Base-by-base conservation (phyloP, 2,329 filamentous ascomycete species). In the Botrytis cinerea region DNA sequence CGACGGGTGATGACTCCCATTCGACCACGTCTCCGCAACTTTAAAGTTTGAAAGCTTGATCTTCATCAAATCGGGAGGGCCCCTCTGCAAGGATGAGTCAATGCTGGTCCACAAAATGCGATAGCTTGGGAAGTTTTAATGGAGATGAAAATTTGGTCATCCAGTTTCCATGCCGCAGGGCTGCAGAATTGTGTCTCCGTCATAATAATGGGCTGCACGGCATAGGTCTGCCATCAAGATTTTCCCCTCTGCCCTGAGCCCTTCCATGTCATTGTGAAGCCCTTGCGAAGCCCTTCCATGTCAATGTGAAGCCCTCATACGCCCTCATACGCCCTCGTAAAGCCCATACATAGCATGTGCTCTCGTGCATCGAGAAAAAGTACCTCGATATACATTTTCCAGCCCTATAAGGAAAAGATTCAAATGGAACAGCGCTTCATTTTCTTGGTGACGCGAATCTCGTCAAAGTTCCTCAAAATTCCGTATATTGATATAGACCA, bases 1-100 rank as follows among this genome's bases (percentile, higher is more conserved):
- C 43, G 57, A 10, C 57, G 46, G 46, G 16, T 18, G 46, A 68
- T 68, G 48, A 54, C 18, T 51, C 35, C 46, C 51, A 68, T 22
- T 68, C 28, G 64, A 68, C 25, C 25, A 68, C 25, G 22, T 54
- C 64, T 68, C 69, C 69, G 43, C 57, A 71, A 71, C 69, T 63
- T 28, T 71, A 48, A 63, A 71, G 28, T 9, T 63, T 48, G 43
- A 70, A 68, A 70, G n/a, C 38, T 32, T 45, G 38, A 45, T 46
- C 38, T 38, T 12, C n/a, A 38, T 48, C 68, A 62, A 48, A 62
- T 28, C 40, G 57, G 43, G 54, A 28, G 35, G 43, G 28, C 48
- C 57, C 57, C 43, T 48, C 28, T 63, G 28, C 43, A 62, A 61
- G 40, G 57, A 63, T 71, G 57, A 71, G 22, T 63, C 43, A 63